Evolutionary conservation across 768 basidiomycete species (phyloP), one percentile per base, ranked within the genome.

Genomic region (Erythrobasidium yunnanense): DNA sequence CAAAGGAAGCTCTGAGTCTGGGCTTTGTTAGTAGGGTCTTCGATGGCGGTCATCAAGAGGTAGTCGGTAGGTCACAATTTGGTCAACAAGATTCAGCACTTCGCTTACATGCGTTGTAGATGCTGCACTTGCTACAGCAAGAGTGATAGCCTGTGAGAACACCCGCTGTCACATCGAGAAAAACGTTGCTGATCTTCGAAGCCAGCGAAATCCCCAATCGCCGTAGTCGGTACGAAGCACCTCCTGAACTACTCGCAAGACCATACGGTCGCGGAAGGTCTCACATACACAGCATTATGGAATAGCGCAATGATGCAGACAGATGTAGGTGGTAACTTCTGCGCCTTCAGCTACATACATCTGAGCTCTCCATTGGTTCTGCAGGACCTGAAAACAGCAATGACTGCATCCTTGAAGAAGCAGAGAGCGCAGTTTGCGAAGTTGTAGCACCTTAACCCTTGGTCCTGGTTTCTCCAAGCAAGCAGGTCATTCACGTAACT

Each of bases 11-110:
- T 0, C 75, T 78, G 65, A 77, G 78, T 35, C 73, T 91, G 1
- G 91, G 90, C 0, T 79, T 93, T 32, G 78, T 92, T 1, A 90
- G 87, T 15, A 80, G 80, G 30, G 80, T 88, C 4, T 83, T 92
- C 0, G 66, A 77, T 0, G 89, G 89, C 0, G 81, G 84, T 0
- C 77, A 80, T 23, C 81, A 81, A 0, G 85, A 83, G 46, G 90
- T 92, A 0, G 56, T 42, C 38, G 38, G 38, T 42, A n/a, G 38
- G 38, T 42, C n/a, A 42, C 38, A 11, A 11, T n/a, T 42, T 42
- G 11, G 11, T 42, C 38, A 11, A n/a, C 38, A 11, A 11, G 38
- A 42, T n/a, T n/a, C 38, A 42, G 11, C 11, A n/a, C 38, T 42
- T 42, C n/a, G 38, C n/a, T 42, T 11, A 11, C 38, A 11, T 42